Base-by-base conservation (phyloP, 1,139 yeast species). In the Wickerhamomyces sp. region DNA sequence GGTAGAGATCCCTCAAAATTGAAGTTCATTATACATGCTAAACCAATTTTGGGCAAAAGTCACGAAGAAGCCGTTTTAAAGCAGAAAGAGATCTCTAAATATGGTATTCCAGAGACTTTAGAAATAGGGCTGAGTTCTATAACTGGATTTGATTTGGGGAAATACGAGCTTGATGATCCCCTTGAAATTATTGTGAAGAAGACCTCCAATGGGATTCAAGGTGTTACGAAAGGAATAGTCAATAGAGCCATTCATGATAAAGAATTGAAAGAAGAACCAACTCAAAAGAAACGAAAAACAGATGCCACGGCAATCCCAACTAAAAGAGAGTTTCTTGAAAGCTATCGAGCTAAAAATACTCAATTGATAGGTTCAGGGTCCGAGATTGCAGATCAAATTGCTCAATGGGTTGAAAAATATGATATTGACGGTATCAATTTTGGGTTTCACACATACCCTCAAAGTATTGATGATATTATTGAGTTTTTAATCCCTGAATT, bases 391-490 rank as follows among this genome's bases (percentile, higher is more conserved):
- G 59, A 60, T 31, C 49, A 52, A 21, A 45, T 63, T 14, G 58
- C 60, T 31, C 44, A 47, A 26, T 63, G 67, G 67, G 61, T 58
- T 6, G 60, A 59, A 12, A 43, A 54, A n/a, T 52, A 60, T 7
- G 66, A 57, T 28, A 50, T 63, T 17, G 67, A 63, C 43, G 68
- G 68, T 2, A 63, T 62, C 46, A 63, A 63, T 37, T 52, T 63
- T 29, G 56, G 61, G 7, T 59, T 61, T 38, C 56, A 61, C 4
- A 44, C 52, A 6, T 38, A 53, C 16, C 65, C 66, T 5, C 59
- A 55, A 12, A 49, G 59, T 25, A 60, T 55, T 38, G 61, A 60
- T 31, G 64, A 61, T 22, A 49, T 61, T 24, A 54, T 61, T 15
- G 61, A 62, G 10, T 40, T 46, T 22, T 46, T 62, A 35, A 39